Base-by-base conservation (phyloP, 2,329 filamentous ascomycete genomes). In the Microsporum audouinii region DNA sequence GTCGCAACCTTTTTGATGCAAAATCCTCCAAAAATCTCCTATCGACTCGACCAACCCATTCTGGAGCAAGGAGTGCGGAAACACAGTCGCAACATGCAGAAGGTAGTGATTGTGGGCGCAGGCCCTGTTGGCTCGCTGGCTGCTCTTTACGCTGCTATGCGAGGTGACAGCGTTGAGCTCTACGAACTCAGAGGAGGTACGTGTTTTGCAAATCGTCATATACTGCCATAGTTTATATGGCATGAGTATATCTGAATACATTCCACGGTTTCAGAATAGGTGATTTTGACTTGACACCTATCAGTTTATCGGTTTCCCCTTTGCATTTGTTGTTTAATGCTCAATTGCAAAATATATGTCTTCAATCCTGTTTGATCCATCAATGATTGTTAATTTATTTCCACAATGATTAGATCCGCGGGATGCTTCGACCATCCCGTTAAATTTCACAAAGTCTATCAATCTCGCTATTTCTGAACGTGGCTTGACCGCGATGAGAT, bases 381-480 rank as follows among this genome's bases (percentile, higher is more conserved):
- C 29, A 6, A 2, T 53, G 49, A 31, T n/a, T 33, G 12, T 5
- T 53, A 5, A 53, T 31, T 53, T 31, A 53, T 14, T 53, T 31
- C 27, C 10, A 57, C n/a, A 14, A 39, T 39, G 14, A 39, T 60
- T 62, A 97, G 94, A 99, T 77, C 85, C 97, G 57, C 86, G 94
- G 45, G 86, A 95, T 71, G 86, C 88, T 1, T 82, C 84, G 1
- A 96, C 89, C 0, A 85, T 86, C 34, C 91, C 92, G 2, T 80
- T 97, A 63, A 96, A 96, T 75, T 96, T 96, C 71, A 95, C 91
- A 63, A 95, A 91, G 73, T 97, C 94, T n/a, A 99, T 99, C 78
- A 99, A 99, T 71, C 78, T 99, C 60, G 92, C 94, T 27, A 80
- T 99, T 0, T 97, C 94, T 0, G 91, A 97, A 72, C 85, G 94